Conservation (phyloP, 75 land plant species). For the Cunninghamia lanceolata region DNA sequence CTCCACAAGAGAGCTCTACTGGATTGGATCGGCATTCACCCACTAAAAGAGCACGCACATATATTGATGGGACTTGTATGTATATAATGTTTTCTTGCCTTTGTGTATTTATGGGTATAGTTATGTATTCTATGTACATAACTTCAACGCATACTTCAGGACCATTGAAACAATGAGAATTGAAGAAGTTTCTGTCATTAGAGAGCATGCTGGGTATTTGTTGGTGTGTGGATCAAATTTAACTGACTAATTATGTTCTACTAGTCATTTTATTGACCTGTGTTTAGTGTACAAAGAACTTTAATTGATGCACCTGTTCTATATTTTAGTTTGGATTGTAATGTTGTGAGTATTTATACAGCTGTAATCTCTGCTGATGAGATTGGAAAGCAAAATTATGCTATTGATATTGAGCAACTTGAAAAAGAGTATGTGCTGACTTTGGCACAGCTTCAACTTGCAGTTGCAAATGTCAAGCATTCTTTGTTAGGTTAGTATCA, state of each 20-base stretch:
- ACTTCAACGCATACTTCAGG: neutral
- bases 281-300: neutral
- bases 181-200: neutral
- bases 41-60: constrained; percentile 46
- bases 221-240: neutral
- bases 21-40: constrained; percentile 37
- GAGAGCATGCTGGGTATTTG: neutral
- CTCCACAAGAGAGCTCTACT: constrained; percentile 15
- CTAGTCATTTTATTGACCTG: neutral
- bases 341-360: constrained; percentile 9
- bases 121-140: neutral
- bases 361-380: constrained; percentile 19
- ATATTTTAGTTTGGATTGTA: neutral
- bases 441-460: constrained; percentile 66
- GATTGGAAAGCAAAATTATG: constrained; percentile 16
- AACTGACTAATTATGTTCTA: neutral
- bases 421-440: constrained; percentile 77
- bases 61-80: constrained; percentile 36
- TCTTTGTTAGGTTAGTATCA: constrained; percentile 41
- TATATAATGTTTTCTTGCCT: constrained; percentile 1
- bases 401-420: constrained; percentile 63
- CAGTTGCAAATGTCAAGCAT: constrained; percentile 48
- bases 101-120: neutral
- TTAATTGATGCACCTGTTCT: neutral
- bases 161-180: neutral